Conservation (phyloP, 345 rosid genomes). For the Microcos paniculata region DNA sequence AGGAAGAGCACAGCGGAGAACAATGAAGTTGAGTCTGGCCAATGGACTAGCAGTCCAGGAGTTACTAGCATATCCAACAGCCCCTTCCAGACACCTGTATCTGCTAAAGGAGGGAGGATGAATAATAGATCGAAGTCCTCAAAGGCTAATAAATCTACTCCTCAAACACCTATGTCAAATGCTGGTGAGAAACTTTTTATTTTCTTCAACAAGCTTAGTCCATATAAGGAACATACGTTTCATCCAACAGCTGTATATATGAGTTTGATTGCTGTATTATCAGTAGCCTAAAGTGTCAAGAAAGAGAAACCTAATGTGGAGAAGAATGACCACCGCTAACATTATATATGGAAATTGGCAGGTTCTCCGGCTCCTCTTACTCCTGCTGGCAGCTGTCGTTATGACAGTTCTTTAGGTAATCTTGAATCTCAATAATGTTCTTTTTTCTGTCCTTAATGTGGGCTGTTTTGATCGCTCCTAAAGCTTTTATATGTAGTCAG, state of each 20-base stretch:
- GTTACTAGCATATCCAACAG: constrained; percentile 38
- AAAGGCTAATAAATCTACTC: constrained; percentile 55
- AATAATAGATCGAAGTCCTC: constrained; percentile 56
- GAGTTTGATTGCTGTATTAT: neutral
- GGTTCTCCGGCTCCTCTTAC: constrained; percentile 74
- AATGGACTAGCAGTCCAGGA: constrained; percentile 51
- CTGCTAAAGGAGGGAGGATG: constrained; percentile 66
- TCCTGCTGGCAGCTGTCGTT: constrained; percentile 88
- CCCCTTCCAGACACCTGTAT: constrained; percentile 72
- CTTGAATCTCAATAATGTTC: constrained; percentile 21
- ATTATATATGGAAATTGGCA: constrained; percentile 41
- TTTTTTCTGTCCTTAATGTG: neutral
- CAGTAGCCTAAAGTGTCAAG: neutral
- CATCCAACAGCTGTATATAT: neutral
- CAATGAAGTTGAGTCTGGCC: constrained; percentile 41
- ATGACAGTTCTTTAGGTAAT: constrained; percentile 93
- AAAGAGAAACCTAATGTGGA: neutral
- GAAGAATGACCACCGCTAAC: constrained; percentile 17
- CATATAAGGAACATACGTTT: neutral
- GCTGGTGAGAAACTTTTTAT: constrained; percentile 44
- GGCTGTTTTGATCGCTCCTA: neutral
- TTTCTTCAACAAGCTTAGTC: neutral
- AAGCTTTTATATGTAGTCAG: constrained; percentile 10
- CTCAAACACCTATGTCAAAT: constrained; percentile 71
- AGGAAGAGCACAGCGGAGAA: constrained; percentile 47